These are phyloP conservation scores for Kwoniella sp. DNA, from an alignment of 768 basidiomycete species.

Conservation along the genomic window DNA sequence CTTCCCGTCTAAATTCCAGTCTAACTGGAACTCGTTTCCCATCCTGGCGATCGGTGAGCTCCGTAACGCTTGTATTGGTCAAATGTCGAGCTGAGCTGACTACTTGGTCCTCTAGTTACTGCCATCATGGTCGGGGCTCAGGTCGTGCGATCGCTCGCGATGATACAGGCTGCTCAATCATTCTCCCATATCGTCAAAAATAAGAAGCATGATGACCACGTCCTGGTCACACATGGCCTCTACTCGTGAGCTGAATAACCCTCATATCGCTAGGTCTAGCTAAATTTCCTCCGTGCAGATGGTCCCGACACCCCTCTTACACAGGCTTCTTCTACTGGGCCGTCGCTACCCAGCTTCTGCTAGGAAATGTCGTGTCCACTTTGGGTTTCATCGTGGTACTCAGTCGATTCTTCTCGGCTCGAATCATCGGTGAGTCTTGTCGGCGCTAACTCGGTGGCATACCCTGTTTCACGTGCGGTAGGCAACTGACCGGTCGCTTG, in stretches of 20 bases:
- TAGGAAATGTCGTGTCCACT: conserved; percentile 81
- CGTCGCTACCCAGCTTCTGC: conserved; percentile 83
- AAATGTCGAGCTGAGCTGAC: background rate
- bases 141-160: conserved; percentile 78
- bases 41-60: conserved; percentile 11
- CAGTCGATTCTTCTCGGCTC: conserved; percentile 81
- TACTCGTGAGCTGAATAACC: conserved; percentile 67
- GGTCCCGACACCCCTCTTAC: conserved; percentile 93
- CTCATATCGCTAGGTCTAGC: background rate
- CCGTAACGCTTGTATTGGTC: background rate
- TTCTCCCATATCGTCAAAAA: conserved; percentile 88
- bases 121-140: conserved; percentile 71
- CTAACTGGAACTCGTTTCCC: conserved; percentile 16
- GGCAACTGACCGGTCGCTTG: background rate
- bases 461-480: background rate
- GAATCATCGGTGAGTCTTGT: conserved; percentile 69
- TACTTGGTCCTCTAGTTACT: conserved; percentile 62
- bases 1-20: conserved; percentile 62
- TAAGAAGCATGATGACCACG: conserved; percentile 71
- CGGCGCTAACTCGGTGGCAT: background rate
- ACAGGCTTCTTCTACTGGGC: conserved; percentile 99
- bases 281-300: conserved; percentile 58
- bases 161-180: conserved; percentile 91
- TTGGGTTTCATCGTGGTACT: conserved; percentile 68
- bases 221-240: conserved; percentile 82